Base-by-base conservation (phyloP, 192 early-diverging fungal species). In the Backusella liffmaniae region DNA sequence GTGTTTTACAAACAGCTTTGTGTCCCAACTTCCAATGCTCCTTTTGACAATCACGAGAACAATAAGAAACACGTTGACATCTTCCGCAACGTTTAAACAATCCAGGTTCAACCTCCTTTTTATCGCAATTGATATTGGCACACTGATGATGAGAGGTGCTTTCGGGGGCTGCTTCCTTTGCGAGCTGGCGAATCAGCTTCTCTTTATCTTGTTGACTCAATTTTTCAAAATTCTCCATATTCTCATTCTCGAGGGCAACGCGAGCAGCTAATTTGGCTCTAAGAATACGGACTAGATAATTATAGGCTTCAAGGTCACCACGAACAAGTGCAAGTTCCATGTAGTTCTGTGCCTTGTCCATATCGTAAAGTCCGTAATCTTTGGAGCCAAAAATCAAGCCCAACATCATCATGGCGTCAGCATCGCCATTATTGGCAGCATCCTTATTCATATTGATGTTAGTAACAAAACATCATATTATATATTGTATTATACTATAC, bases 331-430 rank as follows among this genome's bases (percentile, higher is more conserved):
- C 84, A 71, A 88, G 37, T 72, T 88, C 86, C 46, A 88, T 79
- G 51, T 84, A 75, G 66, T 84, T 83, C 37, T 88, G 86, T 18
- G 86, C 81, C 37, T 82, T 80, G 29, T 86, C 85, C 62, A 88
- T 80, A 44, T 88, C 83, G 39, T 88, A 88, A 12, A 84, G 44
- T 65, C 83, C 85, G 53, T 83, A 86, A 18, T 86, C 85, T 73
- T 82, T 80, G 53, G 81, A 83, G 39, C 84, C 86, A 68, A 84
- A 88, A 36, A 88, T 86, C 76, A 88, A 82, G 3, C 86, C 86
- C 68, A 88, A 36, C 42, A 86, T 79, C 73, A 83, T 76, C 70
- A 88, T 70, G 21, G 86, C 78, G 41, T 88, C 86, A 13, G 76
- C 79, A 42, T 88, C 86, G 1, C 82, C 78, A 21, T 74, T 77